These are phyloP conservation scores for Aspergillus sp. DNA, from an alignment of 2,329 filamentous ascomycete genomes.

Conservation along the genomic window DNA sequence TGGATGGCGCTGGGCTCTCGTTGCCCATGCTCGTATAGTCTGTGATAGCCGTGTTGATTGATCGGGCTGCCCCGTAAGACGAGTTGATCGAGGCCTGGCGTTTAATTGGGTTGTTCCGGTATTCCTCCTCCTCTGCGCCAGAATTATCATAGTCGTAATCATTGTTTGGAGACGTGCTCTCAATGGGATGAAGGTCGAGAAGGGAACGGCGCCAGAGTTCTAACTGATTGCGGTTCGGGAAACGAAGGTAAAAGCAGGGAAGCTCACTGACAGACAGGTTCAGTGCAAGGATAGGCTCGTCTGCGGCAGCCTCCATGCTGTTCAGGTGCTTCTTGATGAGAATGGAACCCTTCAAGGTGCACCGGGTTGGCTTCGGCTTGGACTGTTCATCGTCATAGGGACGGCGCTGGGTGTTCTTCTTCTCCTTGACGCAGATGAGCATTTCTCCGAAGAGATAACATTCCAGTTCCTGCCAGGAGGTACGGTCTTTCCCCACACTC, in stretches of 20 bases:
- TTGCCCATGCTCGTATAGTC: constrained; percentile 78
- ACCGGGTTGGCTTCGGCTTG: constrained; percentile 68
- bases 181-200: constrained; percentile 75
- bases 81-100: constrained; percentile 81
- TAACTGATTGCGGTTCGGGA: constrained; percentile 74
- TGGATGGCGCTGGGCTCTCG: constrained; percentile 57
- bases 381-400: constrained; percentile 64
- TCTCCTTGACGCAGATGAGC: constrained; percentile 99
- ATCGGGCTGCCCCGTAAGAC: constrained; percentile 77
- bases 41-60: constrained; percentile 82
- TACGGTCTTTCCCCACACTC: constrained; percentile 90
- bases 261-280: constrained; percentile 89
- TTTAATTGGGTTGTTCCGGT: constrained; percentile 60
- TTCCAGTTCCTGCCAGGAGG: constrained; percentile 96
- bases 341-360: constrained; percentile 94
- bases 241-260: constrained; percentile 90
- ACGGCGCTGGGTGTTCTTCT: constrained; percentile 62
- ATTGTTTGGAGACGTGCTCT: constrained; percentile 62
- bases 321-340: constrained; percentile 97
- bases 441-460: constrained; percentile 98
- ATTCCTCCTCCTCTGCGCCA: constrained; percentile 86
- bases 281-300: constrained; percentile 83
- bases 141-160: constrained; percentile 80
- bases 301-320: constrained; percentile 70
- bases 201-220: constrained; percentile 90